Conservation (phyloP, 1,139 yeast genomes). For the Pichia terricola region DNA sequence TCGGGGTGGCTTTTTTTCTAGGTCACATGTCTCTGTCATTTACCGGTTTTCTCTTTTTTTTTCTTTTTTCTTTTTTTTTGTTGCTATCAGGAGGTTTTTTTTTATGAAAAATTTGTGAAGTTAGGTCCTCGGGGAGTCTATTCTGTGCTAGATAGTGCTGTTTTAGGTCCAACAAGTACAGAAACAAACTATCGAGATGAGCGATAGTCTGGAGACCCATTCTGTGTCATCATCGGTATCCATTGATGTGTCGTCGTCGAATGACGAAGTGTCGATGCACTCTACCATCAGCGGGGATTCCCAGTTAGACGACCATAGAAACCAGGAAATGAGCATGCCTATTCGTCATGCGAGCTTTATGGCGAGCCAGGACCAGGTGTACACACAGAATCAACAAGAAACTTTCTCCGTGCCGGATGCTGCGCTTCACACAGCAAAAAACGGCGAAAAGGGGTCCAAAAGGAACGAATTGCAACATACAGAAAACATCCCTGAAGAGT, state of each 20-base stretch:
- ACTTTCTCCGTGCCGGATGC: not conserved
- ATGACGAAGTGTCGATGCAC: conserved; percentile 26
- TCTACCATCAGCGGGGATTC: conserved; percentile 36
- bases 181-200: too few species aligned
- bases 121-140: too few species aligned
- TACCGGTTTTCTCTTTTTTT: too few species aligned
- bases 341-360: conserved; percentile 22
- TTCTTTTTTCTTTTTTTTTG: too few species aligned
- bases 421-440: not conserved
- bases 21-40: too few species aligned
- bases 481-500: not conserved
- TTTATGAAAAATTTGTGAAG: too few species aligned
- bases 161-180: too few species aligned
- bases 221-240: not conserved
- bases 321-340: conserved; percentile 37
- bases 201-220: not conserved
- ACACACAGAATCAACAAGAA: not conserved
- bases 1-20: conserved; percentile 4
- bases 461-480: too few species aligned
- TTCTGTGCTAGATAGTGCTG: too few species aligned
- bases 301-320: conserved; percentile 42
- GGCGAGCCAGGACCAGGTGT: conserved; percentile 2
- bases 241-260: conserved; percentile 16
- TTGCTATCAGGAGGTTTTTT: too few species aligned
- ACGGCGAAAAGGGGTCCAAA: too few species aligned